Base-by-base conservation (phyloP, 805 yeast species). In the Grigorovia transvaalensis region DNA sequence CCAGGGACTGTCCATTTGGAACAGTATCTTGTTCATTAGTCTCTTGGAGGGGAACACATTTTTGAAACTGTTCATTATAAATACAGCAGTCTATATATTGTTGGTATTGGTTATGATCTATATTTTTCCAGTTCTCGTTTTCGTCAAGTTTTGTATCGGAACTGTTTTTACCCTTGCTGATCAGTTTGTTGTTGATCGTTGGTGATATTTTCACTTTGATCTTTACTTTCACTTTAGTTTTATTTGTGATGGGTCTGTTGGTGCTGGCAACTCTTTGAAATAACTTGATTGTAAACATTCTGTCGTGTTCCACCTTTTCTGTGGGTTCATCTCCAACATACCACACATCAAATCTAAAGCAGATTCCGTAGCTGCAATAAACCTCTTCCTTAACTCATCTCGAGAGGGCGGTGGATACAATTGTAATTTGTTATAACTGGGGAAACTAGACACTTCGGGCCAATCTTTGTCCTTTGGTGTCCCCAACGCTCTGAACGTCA, bases 401-500 rank as follows among this genome's bases (percentile, higher is more conserved):
- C 87, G 73, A 0, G 89, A 77, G 0, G 97, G 97, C 15, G 82
- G 82, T 2, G 97, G 96, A 63, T 86, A 90, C 29, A 82, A 78
- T 45, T 80, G 79, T 56, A 86, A 70, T 41, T 87, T 80, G 60
- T 84, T 80, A 64, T 87, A 93, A 29, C 80, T 74, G 0, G 96
- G 93, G 49, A 93, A 74, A 53, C 78, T 74, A 1, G 90, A 78
- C 2, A 91, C 95, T 47, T 88, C 86, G 0, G 96, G 95, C 99
- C 99, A 93, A 2, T 74, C 81, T 35, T 77, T 81, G 57, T 90
- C 96, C 0, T 95, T 86, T 4, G 99, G 99, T 0, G 99, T 90
- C 0, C 99, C 99, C 53, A 91, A 70, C 0, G 98, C 99, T 62
- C 87, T 81, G 66, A 93, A 91, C 0, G 98, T 93, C n/a, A 89